Evolutionary conservation across 1,284 basidiomycete genomes (phyloP), one percentile per base, ranked within the genome.

Genomic region (Cystobasidium sp.): DNA sequence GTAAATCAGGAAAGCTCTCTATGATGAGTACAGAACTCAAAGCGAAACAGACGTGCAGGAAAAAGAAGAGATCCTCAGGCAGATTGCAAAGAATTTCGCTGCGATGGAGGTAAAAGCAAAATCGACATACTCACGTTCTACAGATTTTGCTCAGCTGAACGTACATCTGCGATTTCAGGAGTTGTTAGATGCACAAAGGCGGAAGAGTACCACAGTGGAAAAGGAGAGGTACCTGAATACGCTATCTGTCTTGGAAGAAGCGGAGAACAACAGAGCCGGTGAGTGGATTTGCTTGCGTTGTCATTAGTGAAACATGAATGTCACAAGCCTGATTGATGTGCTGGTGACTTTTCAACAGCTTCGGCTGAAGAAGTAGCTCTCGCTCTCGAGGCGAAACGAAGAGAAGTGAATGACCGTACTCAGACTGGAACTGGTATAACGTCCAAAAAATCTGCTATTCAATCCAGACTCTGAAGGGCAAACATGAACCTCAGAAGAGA

Each of bases 21-120:
- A 69, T 37, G 46, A 69, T 2, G 43, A n/a, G n/a, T 61, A 59
- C 47, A 39, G 52, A 39, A 24, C 43, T 6, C 24, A 49, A 8
- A 51, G 22, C 18, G n/a, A 22, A 22, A 31, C 18, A 56, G 69
- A 71, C 31, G 16, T 55, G 6, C 24, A 53, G 10, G 69, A 71
- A 47, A 51, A 58, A 44, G 49, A 62, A 39, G 20, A 51, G 5
- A 53, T 71, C 39, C 46, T 71, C 14, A 12, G 22, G n/a, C 24
- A 62, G 20, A 31, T 71, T 5, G 37, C 46, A 14, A 22, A 51
- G 20, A 71, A 71, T 22, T 71, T 62, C 49, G 59, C 41, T 14
- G 52, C 49, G 14, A 53, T 64, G 4, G 49, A 71, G 61, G 69
- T 64, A 31, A 31, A 47, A 6, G 22, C 59, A 59, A 31, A 14